Base-by-base conservation (phyloP, 352 stramenopile species). In the Pythium apleroticum region DNA sequence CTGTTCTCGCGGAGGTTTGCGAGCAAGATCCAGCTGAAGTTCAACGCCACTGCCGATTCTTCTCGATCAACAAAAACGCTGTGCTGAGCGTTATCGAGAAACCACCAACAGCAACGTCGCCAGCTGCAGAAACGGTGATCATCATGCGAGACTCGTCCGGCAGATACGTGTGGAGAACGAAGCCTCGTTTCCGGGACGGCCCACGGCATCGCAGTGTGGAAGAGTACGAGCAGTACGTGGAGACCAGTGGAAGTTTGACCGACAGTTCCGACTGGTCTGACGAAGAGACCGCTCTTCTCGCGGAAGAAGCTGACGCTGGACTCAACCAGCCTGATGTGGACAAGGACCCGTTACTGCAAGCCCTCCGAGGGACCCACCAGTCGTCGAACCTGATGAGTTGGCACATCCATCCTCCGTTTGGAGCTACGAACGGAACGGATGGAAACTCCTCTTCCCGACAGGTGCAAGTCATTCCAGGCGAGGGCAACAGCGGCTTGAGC, bases 81-180 rank as follows among this genome's bases (percentile, higher is more conserved):
- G 81, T 96, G 20, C 45, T 96, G 55, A 92, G 76, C 10, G 81
- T 94, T 3, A 90, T 93, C 31, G 87, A 96, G 48, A 91, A 94
- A 46, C 82, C 79, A 0, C 57, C 73, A 7, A 86, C 74, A 43
- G 63, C 66, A 9, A 28, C 33, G 2, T 37, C 22, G 50, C 73
- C 22, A 67, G 76, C 41, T 50, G 72, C 28, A 65, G 75, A 60
- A 80, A 94, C 81, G 6, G 89, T 91, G 35, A 53, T 93, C 11
- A 89, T 93, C 49, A 81, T 96, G 74, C 75, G 87, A 12, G 87
- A 96, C 54, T 77, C 81, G 4, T 90, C 80, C 15, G 87, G 87
- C 7, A 72, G 83, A 19, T 96, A 96, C 59, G 77, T 84, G 11
- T 96, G 87, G 87, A 84, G 84, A 27, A 85, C 76, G 1, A 90